Percentiles rank a stretch among this genome's conserved stretches.
Conservation (phyloP, 148 eudicot species). For the Mesembryanthemum crystallinum region DNA sequence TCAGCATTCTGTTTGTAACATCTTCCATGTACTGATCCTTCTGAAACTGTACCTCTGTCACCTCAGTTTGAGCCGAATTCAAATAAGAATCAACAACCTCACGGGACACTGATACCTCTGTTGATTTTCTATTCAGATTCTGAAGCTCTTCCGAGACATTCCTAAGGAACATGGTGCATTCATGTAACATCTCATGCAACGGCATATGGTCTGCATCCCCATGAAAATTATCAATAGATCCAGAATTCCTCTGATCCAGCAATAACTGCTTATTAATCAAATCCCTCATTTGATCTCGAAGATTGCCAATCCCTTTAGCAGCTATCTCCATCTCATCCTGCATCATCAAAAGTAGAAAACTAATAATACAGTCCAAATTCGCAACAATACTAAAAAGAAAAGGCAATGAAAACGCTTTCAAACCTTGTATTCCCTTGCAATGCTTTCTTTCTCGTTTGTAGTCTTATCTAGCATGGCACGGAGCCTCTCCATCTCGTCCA, state of each 20-base stretch:
- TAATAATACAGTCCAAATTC: slow-evolving; percentile 17
- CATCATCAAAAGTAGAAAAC: slow-evolving; percentile 20
- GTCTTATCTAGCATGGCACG: slow-evolving; percentile 53
- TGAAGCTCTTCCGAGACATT: slow-evolving; percentile 55
- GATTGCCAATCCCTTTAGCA: slow-evolving; percentile 49
- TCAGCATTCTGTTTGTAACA: slow-evolving; percentile 48
- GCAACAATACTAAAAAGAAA: slow-evolving; percentile 13
- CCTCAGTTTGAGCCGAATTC: slow-evolving; percentile 41
- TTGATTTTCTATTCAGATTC: slow-evolving; percentile 51
- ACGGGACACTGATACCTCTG: slow-evolving; percentile 52
- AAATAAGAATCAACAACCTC: slow-evolving; percentile 45
- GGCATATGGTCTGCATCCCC: slow-evolving; percentile 34
- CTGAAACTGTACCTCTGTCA: slow-evolving; percentile 44
- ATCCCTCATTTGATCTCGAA: slow-evolving; percentile 56
- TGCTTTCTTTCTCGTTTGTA: slow-evolving; percentile 57
- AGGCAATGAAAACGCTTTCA: slow-evolving; percentile 8
- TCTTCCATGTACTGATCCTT: slow-evolving; percentile 55
- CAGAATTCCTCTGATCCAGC: slow-evolving; percentile 31
- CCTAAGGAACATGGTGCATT: slow-evolving; percentile 57
- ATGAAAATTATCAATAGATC: slow-evolving; percentile 24
- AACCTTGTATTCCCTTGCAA: slow-evolving; percentile 65
- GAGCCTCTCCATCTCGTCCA: slow-evolving; percentile 59
- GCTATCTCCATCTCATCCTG: slow-evolving; percentile 74
- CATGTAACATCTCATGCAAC: slow-evolving; percentile 61
- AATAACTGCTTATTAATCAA: slow-evolving; percentile 37